Base-by-base conservation (phyloP, 2,329 filamentous ascomycete species). In the Colletotrichum caudatum region DNA sequence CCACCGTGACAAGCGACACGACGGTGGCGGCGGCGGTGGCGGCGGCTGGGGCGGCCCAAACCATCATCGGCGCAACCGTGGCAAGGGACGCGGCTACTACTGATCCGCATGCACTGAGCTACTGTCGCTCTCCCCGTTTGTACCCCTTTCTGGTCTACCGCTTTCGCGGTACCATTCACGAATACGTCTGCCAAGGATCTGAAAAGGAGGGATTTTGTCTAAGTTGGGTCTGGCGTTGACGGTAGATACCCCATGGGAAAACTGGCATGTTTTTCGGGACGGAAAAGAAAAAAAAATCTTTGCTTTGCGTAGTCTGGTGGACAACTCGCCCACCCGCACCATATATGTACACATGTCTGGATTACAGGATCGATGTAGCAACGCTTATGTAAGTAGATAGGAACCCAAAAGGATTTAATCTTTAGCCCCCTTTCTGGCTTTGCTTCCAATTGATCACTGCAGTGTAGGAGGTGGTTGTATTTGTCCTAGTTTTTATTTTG, bases 231-330 rank as follows among this genome's bases (percentile, higher is more conserved):
- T 7, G 69, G 69, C 69, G 69, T 72, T 72, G 44, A 69, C 35
- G 64, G 64, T 63, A 68, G 69, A 71, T 71, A 71, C 61, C 69
- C 64, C 64, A 53, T 59, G 58, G 58, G 64, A 41, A 68, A 58
- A 68, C 26, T 59, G 66, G 59, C 57, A 23, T 64, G 62, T 56
- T 56, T 56, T 39, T 60, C 54, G 57, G 68, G 68, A 51, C 62
- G 2, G 26, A 5, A 56, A 56, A 56, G 37, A 20, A 16, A 18
- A 41, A 46, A 54, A 29, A 18, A 3, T 56, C 51, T 54, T 60
- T 48, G 23, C 58, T 60, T n/a, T 35, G 46, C 2, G 69, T 1
- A 51, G 51, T 3, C 23, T 54, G 35, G 33, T 26, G 35, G n/a
- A 35, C 35, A 58, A 12, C 29, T 35, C 26, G 12, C n/a, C 33